Conservation (phyloP, 495 filamentous ascomycete genomes). For the Chaetomidium leptoderma region DNA sequence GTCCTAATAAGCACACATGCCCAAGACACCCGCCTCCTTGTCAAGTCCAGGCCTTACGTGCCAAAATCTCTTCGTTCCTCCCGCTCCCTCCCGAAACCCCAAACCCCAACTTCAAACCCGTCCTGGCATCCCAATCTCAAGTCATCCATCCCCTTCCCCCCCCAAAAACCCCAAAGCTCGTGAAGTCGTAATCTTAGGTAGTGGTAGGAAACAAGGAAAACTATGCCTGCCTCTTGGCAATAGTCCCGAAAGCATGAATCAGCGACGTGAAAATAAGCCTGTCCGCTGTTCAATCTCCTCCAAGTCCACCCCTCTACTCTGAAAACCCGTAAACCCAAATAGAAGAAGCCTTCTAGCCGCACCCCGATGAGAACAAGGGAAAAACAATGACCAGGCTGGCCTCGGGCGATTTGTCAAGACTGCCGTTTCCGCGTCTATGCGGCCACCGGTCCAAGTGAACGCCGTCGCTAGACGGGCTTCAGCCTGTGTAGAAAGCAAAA, state of each 20-base stretch:
- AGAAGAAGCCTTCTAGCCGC: slow-evolving; percentile 7
- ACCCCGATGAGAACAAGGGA: neutral
- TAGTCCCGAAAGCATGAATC: slow-evolving; percentile 16
- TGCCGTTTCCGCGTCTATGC: neutral
- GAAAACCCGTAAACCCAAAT: neutral
- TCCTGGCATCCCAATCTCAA: slow-evolving; percentile 14
- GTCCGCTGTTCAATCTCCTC: slow-evolving; percentile 1
- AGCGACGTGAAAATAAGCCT: slow-evolving; percentile 15
- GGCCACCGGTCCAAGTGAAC: neutral
- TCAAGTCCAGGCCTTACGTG: neutral
- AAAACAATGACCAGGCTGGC: neutral
- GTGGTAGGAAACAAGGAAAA: slow-evolving; percentile 14
- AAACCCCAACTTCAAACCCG: neutral
- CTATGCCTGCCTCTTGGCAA: slow-evolving; percentile 13
- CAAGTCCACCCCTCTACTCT: slow-evolving; percentile 1
- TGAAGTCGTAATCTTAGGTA: slow-evolving; percentile 30
- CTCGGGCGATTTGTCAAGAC: neutral
- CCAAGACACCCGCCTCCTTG: neutral
- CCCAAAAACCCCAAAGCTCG: slow-evolving; percentile 16
- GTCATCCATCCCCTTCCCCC: slow-evolving; percentile 8
- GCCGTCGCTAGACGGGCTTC: neutral
- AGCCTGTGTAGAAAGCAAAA: slow-evolving; percentile 8
- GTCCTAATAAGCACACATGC: slow-evolving; percentile 2
- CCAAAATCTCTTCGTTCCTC: slow-evolving; percentile 1
- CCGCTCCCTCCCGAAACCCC: neutral